Base-by-base conservation (phyloP, 2,329 filamentous ascomycete genomes). In the Paramyrothecium sp. region DNA sequence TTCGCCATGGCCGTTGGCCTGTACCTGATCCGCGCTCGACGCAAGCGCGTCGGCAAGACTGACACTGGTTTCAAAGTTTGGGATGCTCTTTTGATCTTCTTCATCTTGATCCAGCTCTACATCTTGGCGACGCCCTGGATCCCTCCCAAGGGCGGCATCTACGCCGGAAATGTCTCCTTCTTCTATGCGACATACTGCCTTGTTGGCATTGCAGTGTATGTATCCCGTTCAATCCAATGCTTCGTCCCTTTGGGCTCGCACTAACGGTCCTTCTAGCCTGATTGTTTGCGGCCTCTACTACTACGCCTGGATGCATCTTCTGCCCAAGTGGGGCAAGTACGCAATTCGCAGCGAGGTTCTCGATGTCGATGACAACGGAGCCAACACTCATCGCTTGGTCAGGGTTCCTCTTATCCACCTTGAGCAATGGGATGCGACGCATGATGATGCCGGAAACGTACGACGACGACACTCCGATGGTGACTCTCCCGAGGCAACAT, bases 151-250 rank as follows among this genome's bases (percentile, higher is more conserved):
- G 80, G 75, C 1, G 88, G 88, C 0, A 74, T 75, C 0, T 80
- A 81, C 34, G 84, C 81, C 0, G 88, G 87, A 0, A 83, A 88
- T 56, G 88, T 90, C 2, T 88, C 82, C 54, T 91, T 92, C 70
- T 91, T 85, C 84, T 92, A 91, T 61, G 88, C 80, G 1, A 90
- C 87, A 0, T 90, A 91, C 63, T 81, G 82, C 20, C 82, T 86
- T 0, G 81, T 85, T 1, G 87, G 88, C 0, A 80, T 91, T 57
- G 86, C 70, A 21, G 80, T 89, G 83, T 87, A 75, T 77, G 83
- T 82, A 16, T 44, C 11, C 20, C 20, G 17, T 20, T 13, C 3
- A 22, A 19, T 30, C 11, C 16, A 7, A 48, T 22, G n/a, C 23
- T n/a, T 7, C 33, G n/a, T 21, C 21, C 5, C 3, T 30, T 51